Evolutionary conservation across 768 basidiomycete species (phyloP).

Genomic region (Mycena galericulata): DNA sequence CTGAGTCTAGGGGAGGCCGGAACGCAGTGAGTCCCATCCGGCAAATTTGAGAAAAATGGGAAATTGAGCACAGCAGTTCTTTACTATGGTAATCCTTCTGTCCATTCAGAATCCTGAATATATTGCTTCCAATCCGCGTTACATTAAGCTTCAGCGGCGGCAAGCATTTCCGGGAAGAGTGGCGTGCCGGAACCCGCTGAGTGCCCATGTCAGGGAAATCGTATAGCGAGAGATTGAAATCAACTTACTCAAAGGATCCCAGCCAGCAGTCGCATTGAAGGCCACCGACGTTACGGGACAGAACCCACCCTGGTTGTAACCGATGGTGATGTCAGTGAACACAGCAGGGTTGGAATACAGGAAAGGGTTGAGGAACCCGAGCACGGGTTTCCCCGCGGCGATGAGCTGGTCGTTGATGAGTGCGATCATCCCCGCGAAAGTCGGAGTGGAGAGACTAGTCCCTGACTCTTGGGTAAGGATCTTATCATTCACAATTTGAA

Average conservation of each 20-base stretch:
- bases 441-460: slow-evolving; percentile 57
- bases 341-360: neutral
- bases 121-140: neutral
- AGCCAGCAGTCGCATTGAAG: slow-evolving; percentile 19
- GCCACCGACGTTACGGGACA: slow-evolving; percentile 1
- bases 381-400: slow-evolving; percentile 12
- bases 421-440: slow-evolving; percentile 56
- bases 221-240: neutral
- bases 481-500: neutral
- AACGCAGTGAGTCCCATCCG: no score
- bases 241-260: slow-evolving; percentile 26
- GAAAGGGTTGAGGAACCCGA: no score
- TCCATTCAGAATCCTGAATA: neutral
- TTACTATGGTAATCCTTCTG: neutral
- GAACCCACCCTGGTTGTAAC: slow-evolving; percentile 6
- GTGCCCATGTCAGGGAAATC: neutral
- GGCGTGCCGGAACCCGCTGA: slow-evolving; percentile 18
- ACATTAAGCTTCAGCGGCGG: slow-evolving; percentile 12
- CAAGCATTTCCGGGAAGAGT: neutral
- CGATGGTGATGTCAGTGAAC: slow-evolving; percentile 6
- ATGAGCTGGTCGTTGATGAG: slow-evolving; percentile 37
- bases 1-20: no score
- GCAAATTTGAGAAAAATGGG: no score
- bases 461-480: slow-evolving; percentile 44
- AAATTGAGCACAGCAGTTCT: no score